Evolutionary conservation across 495 filamentous ascomycete species (phyloP), one percentile per base, ranked within the genome.

Genomic region (Penicillium daleae): DNA sequence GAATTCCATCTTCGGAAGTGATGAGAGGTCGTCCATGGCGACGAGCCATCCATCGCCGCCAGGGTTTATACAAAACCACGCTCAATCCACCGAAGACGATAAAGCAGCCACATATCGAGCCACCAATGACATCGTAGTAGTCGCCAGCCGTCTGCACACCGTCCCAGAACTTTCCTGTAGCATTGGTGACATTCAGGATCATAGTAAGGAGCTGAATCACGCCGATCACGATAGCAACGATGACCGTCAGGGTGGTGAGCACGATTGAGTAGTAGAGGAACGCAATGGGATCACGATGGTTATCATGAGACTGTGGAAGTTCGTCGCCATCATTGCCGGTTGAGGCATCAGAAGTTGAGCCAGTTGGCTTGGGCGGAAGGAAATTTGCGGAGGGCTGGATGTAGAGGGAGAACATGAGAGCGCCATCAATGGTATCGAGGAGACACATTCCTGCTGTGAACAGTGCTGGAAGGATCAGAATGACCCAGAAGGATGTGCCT

Each of bases 401-500:
- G 78, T 99, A 99, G 6, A 98, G 81, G 0, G 90, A 87, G 84
- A 96, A 93, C 94, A 97, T 98, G 0, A 97, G 85, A 7, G 94
- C 93, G 13, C 94, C 94, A 67, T 98, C 94, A 0, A 85, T 89
- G 0, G 93, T 97, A 75, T 96, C 93, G 3, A 96, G 80, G 35
- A 96, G 81, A 72, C 92, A 96, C 93, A 97, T 96, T 64, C 92
- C 93, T 3, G 89, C 92, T 2, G 95, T 97, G 70, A 97, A 99
- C 7, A 99, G 80, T 8, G 92, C 67, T 0, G 95, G 95, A 57
- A 97, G 97, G 52, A 99, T 91, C 31, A 99, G 74, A 65, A 99
- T 97, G 32, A 97, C 81, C 95, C 95, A 99, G 59, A 97, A 87
- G 31, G 86, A 90, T 17, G 92, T 97, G 21, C 94, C 94, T 68